phyloP scores from a whole-genome alignment of 2,329 filamentous ascomycete genomes.

The Dactylella cylindrospora region DNA sequence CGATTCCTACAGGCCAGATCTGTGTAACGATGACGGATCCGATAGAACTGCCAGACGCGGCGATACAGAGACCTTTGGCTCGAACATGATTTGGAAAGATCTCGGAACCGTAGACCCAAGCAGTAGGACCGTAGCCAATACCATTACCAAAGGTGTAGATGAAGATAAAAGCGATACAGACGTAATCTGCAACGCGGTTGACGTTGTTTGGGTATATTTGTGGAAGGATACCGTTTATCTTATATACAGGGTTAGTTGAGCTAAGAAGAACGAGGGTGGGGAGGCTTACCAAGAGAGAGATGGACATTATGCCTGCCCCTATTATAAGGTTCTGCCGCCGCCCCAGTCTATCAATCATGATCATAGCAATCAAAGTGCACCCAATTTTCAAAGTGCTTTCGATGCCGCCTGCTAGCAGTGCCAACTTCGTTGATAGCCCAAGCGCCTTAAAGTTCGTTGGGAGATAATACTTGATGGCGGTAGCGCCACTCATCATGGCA shows the following conservation, averaged over 20 bases:
- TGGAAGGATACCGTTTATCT: slow-evolving; percentile 61
- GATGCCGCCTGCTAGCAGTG: slow-evolving; percentile 60
- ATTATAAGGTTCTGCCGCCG: slow-evolving; percentile 57
- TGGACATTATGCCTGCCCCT: slow-evolving; percentile 59
- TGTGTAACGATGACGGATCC: slow-evolving; percentile 44
- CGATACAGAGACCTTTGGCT: slow-evolving; percentile 36
- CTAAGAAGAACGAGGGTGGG: not conserved
- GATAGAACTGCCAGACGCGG: slow-evolving; percentile 40
- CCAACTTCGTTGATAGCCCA: slow-evolving; percentile 56
- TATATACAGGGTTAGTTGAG: not conserved
- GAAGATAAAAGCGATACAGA: slow-evolving; percentile 42
- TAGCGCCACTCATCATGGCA: slow-evolving; percentile 63
- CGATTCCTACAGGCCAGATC: slow-evolving; percentile 38
- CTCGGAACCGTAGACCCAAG: slow-evolving; percentile 44
- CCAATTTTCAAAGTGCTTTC: slow-evolving; percentile 63
- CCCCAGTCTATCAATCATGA: slow-evolving; percentile 60
- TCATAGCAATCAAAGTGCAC: slow-evolving; percentile 61
- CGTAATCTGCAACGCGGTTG: slow-evolving; percentile 54
- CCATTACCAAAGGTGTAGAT: slow-evolving; percentile 37
- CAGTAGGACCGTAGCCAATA: slow-evolving; percentile 38
- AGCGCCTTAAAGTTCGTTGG: slow-evolving; percentile 59
- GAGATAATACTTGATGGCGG: slow-evolving; percentile 64
- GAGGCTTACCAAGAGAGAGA: slow-evolving; percentile 58
- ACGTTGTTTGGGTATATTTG: slow-evolving; percentile 58
- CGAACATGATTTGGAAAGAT: slow-evolving; percentile 41